Conservation (phyloP, 2,329 filamentous ascomycete species). For the Aspergillus niger region DNA sequence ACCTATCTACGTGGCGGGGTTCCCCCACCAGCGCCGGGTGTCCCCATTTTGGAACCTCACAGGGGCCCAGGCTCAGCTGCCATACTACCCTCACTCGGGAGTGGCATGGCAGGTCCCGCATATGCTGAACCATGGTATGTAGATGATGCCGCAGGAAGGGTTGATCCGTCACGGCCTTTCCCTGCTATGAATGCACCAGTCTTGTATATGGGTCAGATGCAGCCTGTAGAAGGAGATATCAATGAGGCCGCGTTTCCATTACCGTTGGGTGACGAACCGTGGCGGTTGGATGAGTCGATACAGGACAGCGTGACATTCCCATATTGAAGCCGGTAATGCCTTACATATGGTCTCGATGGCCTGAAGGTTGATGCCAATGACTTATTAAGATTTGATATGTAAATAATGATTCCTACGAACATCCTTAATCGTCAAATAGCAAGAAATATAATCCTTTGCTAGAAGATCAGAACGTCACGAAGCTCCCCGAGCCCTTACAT, state of each 20-base stretch:
- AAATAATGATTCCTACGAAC: too few species aligned
- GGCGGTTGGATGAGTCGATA: not conserved
- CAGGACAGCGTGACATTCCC: not conserved
- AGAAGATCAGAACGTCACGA: too few species aligned
- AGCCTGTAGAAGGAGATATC: not conserved
- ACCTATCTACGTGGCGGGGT: not conserved
- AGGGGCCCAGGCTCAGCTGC: not conserved
- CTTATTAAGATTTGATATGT: not conserved
- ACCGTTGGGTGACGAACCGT: not conserved
- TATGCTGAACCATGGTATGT: slow-evolving; percentile 2
- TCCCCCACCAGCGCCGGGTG: not conserved
- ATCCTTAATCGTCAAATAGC: too few species aligned
- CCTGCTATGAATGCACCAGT: not conserved
- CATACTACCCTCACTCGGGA: not conserved
- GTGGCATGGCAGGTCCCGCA: not conserved
- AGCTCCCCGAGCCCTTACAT: too few species aligned
- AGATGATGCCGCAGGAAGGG: not conserved
- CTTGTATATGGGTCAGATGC: not conserved
- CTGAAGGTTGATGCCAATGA: not conserved
- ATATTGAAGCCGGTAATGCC: not conserved
- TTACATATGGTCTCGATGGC: not conserved
- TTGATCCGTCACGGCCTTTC: not conserved
- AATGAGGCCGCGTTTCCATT: not conserved
- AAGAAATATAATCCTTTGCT: too few species aligned
- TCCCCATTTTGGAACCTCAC: not conserved